These are phyloP conservation scores for Oropetium thomaeum DNA, from an alignment of 176 grass and related monocot species.

Conservation along the genomic window DNA sequence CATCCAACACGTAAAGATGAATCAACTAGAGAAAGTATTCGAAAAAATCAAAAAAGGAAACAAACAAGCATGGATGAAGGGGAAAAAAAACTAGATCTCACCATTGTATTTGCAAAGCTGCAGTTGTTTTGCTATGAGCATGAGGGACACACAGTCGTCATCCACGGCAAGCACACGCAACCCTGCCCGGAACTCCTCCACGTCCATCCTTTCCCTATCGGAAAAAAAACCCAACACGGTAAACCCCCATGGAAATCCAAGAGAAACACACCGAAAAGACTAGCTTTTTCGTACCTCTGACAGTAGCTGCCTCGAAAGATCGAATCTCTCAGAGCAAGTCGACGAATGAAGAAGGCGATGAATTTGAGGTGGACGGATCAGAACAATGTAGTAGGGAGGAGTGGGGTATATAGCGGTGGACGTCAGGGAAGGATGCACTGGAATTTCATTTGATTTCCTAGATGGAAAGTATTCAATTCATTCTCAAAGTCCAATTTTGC, in stretches of 20 bases:
- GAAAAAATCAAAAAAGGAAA: background rate
- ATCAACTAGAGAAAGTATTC: background rate
- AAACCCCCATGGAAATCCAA: background rate
- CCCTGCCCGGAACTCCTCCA: slow-evolving; percentile 31
- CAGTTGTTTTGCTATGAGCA: slow-evolving; percentile 11
- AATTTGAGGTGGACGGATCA: background rate
- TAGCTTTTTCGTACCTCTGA: background rate
- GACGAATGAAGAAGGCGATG: background rate
- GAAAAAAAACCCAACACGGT: background rate
- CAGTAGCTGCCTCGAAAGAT: background rate
- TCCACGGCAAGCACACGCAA: slow-evolving; percentile 51
- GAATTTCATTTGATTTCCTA: background rate
- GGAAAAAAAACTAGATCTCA: background rate
- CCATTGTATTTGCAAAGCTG: slow-evolving; percentile 30
- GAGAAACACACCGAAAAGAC: background rate
- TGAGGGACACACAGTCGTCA: slow-evolving; percentile 10
- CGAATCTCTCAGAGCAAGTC: background rate
- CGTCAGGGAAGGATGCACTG: background rate
- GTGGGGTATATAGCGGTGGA: background rate
- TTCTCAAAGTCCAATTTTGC: background rate
- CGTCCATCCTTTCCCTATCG: background rate
- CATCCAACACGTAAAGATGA: background rate
- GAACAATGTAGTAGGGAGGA: background rate
- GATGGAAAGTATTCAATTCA: background rate
- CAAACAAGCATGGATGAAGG: no score